Evolutionary conservation across 108 stramenopile genomes (phyloP).

Genomic region (Aurantiochytrium sp.): DNA sequence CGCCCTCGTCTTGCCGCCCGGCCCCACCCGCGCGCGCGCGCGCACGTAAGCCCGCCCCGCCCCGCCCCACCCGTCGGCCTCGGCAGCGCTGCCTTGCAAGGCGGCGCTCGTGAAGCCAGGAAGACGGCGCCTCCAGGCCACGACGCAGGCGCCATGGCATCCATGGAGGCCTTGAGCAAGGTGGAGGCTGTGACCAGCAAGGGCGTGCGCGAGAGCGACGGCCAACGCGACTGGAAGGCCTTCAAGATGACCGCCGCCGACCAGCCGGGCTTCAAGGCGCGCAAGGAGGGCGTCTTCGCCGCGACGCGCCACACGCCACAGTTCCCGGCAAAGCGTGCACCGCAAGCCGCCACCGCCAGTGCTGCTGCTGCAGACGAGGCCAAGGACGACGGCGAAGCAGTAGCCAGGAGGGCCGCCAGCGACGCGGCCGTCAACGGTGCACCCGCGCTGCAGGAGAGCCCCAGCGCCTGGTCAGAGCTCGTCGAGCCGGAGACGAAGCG

Average conservation of each 20-base stretch:
- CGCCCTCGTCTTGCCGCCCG: too few relatives aligned
- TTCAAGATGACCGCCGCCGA: not conserved
- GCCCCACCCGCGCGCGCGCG: too few relatives aligned
- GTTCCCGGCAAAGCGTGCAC: not conserved
- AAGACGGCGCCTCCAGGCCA: too few relatives aligned
- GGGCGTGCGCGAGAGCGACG: not conserved
- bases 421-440: not conserved
- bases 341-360: not conserved
- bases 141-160: too few relatives aligned
- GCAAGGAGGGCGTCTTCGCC: not conserved
- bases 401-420: not conserved
- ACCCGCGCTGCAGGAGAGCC: not conserved
- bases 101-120: too few relatives aligned
- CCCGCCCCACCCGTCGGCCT: too few relatives aligned
- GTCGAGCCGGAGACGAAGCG: not conserved
- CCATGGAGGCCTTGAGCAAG: not conserved
- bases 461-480: not conserved
- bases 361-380: not conserved
- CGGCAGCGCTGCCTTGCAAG: too few relatives aligned
- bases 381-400: not conserved
- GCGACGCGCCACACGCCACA: not conserved
- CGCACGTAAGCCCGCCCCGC: too few relatives aligned
- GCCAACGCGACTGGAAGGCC: not conserved
- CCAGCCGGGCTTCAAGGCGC: not conserved
- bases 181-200: not conserved